Conservation (phyloP, 495 filamentous ascomycete species). For the Melanomma pulvis-pyrius region DNA sequence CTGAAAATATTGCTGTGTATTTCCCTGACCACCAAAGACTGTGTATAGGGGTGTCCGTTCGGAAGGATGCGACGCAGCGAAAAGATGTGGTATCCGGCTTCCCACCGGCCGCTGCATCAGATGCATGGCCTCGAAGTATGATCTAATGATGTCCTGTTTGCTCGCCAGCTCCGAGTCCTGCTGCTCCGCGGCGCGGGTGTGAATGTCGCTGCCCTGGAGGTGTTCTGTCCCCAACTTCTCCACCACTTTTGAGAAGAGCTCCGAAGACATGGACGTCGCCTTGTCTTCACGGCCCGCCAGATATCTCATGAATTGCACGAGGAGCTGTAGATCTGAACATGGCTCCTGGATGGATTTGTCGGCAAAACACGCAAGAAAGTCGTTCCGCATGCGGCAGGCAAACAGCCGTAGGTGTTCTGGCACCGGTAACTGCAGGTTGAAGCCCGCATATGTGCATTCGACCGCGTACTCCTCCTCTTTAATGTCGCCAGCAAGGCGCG, state of each 20-base stretch:
- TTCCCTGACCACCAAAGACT: constrained; percentile 35
- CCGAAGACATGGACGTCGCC: constrained; percentile 2
- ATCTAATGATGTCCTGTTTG: constrained; percentile 22
- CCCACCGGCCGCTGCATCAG: constrained; percentile 11
- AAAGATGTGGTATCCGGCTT: constrained; percentile 15
- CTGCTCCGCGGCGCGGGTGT: constrained; percentile 17
- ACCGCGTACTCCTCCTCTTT: constrained; percentile 15
- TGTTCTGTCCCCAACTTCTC: constrained; percentile 11
- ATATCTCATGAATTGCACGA: constrained; percentile 19
- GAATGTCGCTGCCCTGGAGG: constrained; percentile 16
- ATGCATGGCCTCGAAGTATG: constrained; percentile 23
- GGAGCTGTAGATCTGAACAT: constrained; percentile 14
- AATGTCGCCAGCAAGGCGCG: background rate
- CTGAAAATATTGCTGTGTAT: constrained; percentile 22
- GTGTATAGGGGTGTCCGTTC: constrained; percentile 14
- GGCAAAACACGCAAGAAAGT: constrained; percentile 13
- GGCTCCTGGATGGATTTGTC: constrained; percentile 6
- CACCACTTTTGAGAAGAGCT: constrained; percentile 14
- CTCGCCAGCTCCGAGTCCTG: constrained; percentile 3
- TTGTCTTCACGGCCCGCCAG: constrained; percentile 12
- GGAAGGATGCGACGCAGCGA: constrained; percentile 15
- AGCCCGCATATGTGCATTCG: constrained; percentile 4
- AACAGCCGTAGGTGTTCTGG: constrained; percentile 16
- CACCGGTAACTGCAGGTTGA: constrained; percentile 13
- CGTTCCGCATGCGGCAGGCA: constrained; percentile 9